A percentile compares a stretch with the other conserved stretches of the same genome.
Evolutionary conservation across 139 green algal genomes (phyloP).

Genomic region (Chlorella sp.): DNA sequence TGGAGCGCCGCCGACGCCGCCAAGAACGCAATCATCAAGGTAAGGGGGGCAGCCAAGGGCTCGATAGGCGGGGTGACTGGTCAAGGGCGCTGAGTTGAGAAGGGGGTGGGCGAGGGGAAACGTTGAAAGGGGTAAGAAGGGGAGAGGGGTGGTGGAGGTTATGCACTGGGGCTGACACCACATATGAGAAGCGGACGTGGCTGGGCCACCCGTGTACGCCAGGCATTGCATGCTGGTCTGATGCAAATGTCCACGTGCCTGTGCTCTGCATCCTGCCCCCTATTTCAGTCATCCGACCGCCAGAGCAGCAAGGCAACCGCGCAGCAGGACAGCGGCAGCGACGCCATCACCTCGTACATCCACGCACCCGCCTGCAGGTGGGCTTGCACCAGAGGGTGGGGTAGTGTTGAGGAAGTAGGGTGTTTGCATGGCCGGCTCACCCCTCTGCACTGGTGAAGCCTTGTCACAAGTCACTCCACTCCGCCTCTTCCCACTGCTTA

Average conservation of each 20-base stretch:
- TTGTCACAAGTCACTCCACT: not conserved
- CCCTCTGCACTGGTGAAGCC: not conserved
- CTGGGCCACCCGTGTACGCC: not conserved
- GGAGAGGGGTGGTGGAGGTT: not conserved
- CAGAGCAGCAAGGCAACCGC: not conserved
- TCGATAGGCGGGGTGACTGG: too few species aligned
- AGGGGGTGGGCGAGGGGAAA: too few species aligned
- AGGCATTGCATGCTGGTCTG: not conserved
- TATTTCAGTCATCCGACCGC: not conserved
- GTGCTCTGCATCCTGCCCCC: not conserved
- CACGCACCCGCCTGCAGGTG: slow-evolving; percentile 11
- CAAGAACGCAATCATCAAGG: slow-evolving; percentile 49
- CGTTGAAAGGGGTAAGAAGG: too few species aligned
- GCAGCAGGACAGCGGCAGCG: slow-evolving; percentile 20
- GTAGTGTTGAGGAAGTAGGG: not conserved
- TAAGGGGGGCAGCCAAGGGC: not conserved
- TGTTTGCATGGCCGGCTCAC: not conserved
- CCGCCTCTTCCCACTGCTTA: not conserved
- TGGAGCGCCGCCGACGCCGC: slow-evolving; percentile 53
- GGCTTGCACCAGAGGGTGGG: not conserved
- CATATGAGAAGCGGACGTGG: not conserved
- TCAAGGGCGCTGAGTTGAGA: too few species aligned
- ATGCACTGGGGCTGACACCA: not conserved
- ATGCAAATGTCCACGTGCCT: not conserved
- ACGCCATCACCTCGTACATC: slow-evolving; percentile 29